Percentiles rank a stretch among this genome's conserved stretches.
Conservation (phyloP, 768 basidiomycete genomes). For the Trametes cubensis region DNA sequence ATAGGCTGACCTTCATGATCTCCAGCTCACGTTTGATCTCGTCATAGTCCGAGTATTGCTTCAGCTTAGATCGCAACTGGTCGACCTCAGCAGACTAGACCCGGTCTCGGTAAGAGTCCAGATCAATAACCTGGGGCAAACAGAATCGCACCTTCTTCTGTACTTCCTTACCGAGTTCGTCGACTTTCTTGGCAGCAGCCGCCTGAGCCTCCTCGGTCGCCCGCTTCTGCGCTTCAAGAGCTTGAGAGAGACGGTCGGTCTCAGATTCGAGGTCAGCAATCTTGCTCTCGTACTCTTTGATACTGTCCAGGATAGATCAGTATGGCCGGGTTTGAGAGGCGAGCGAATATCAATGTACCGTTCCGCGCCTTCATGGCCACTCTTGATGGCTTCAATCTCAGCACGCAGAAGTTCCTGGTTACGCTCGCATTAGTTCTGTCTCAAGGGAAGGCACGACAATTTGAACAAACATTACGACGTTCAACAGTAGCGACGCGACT, state of each 20-base stretch:
- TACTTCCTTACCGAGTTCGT: slow-evolving; percentile 64
- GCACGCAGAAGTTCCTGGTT: slow-evolving; percentile 88
- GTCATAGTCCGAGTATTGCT: slow-evolving; percentile 85
- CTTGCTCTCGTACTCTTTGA: slow-evolving; percentile 71
- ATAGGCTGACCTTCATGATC: slow-evolving; percentile 84
- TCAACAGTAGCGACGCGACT: slow-evolving; percentile 91
- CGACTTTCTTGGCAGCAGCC: slow-evolving; percentile 51
- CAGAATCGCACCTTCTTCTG: slow-evolving; percentile 50
- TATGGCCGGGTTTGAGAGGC: neutral
- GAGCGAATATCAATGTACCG: slow-evolving; percentile 47
- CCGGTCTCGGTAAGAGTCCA: neutral
- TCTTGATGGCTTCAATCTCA: slow-evolving; percentile 89
- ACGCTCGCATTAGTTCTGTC: neutral
- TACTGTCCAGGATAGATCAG: slow-evolving; percentile 44
- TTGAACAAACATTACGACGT: slow-evolving; percentile 75
- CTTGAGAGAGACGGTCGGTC: slow-evolving; percentile 64
- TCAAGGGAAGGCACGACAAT: neutral
- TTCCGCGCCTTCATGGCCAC: slow-evolving; percentile 71
- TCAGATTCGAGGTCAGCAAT: slow-evolving; percentile 79
- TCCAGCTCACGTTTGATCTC: slow-evolving; percentile 97
- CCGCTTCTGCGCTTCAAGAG: slow-evolving; percentile 63
- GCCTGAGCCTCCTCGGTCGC: slow-evolving; percentile 50
- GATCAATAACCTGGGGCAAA: neutral
- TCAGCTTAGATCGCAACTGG: slow-evolving; percentile 66
- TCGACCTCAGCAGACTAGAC: slow-evolving; percentile 65